These are phyloP conservation scores for Microcyclosporella mali DNA, from an alignment of 2,329 filamentous ascomycete genomes.

Conservation along the genomic window DNA sequence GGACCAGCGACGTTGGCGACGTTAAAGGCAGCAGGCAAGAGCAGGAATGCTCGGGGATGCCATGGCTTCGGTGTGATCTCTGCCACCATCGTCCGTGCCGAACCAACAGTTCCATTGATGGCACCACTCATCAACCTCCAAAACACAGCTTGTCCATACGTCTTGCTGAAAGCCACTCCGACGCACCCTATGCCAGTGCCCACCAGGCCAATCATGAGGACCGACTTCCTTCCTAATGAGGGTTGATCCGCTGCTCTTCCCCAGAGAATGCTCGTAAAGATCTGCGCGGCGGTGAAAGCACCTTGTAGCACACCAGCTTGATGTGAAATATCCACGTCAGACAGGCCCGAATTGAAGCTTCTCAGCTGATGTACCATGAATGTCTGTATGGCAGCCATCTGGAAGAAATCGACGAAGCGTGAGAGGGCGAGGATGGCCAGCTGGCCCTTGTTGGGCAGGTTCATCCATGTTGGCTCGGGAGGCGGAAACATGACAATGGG, in stretches of 20 bases:
- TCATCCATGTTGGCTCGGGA: conserved; percentile 33
- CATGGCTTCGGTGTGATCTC: conserved; percentile 36
- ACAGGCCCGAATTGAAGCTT: conserved; percentile 37
- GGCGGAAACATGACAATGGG: conserved; percentile 14
- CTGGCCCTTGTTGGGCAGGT: conserved; percentile 38
- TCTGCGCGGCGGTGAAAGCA: conserved; percentile 39
- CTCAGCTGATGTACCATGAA: conserved; percentile 41
- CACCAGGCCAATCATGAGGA: conserved; percentile 36
- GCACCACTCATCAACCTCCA: conserved; percentile 38
- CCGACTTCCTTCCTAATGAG: conserved; percentile 41
- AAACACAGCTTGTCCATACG: conserved; percentile 36
- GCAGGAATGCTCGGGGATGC: conserved; percentile 37
- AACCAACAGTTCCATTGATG: conserved; percentile 38
- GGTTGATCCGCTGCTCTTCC: conserved; percentile 37
- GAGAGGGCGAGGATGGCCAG: conserved; percentile 36
- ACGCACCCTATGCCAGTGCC: conserved; percentile 36
- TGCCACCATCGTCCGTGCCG: conserved; percentile 38
- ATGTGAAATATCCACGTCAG: conserved; percentile 42
- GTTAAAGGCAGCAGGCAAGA: conserved; percentile 38
- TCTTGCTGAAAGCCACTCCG: conserved; percentile 35
- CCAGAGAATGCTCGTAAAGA: conserved; percentile 39
- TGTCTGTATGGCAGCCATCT: conserved; percentile 40
- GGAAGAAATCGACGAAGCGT: conserved; percentile 41
- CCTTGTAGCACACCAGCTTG: conserved; percentile 39
- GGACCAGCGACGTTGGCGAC: conserved; percentile 38